These are phyloP conservation scores for Eucalyptus brandiana DNA, from an alignment of 345 rosid species.

Conservation along the genomic window DNA sequence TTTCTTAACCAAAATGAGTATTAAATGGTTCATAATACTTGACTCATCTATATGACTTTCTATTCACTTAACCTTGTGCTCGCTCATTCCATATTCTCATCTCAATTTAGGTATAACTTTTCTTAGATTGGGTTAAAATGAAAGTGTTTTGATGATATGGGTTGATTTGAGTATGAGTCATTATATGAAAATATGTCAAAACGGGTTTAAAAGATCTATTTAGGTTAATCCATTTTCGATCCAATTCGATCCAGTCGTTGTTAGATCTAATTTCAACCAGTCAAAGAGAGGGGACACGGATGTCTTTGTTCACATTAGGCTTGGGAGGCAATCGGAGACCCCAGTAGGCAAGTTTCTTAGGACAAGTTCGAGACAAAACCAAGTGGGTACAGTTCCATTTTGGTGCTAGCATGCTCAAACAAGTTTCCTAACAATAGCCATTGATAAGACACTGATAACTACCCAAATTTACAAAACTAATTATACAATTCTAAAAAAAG, in stretches of 20 bases:
- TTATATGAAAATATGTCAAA: too few relatives aligned
- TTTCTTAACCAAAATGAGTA: too few relatives aligned
- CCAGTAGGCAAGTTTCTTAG: background rate
- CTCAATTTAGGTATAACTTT: background rate
- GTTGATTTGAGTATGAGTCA: accelerated
- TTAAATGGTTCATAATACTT: background rate
- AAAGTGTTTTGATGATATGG: background rate
- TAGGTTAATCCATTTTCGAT: too few relatives aligned
- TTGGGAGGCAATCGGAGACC: background rate
- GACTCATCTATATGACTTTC: accelerated
- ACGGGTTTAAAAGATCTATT: background rate
- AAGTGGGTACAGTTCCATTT: background rate
- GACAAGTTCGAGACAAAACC: background rate
- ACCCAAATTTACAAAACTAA: background rate
- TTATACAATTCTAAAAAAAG: background rate
- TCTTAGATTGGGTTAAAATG: too few relatives aligned
- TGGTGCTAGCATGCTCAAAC: background rate
- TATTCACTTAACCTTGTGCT: accelerated
- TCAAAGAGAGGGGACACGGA: background rate
- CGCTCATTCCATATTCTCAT: background rate
- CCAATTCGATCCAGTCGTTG: accelerated
- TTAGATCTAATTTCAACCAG: background rate
- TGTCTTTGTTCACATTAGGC: background rate
- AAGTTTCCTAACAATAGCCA: background rate
- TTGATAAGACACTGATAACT: background rate